These are phyloP conservation scores for Fraxinus americana DNA, from an alignment of 257 asterid genomes.

Conservation along the genomic window DNA sequence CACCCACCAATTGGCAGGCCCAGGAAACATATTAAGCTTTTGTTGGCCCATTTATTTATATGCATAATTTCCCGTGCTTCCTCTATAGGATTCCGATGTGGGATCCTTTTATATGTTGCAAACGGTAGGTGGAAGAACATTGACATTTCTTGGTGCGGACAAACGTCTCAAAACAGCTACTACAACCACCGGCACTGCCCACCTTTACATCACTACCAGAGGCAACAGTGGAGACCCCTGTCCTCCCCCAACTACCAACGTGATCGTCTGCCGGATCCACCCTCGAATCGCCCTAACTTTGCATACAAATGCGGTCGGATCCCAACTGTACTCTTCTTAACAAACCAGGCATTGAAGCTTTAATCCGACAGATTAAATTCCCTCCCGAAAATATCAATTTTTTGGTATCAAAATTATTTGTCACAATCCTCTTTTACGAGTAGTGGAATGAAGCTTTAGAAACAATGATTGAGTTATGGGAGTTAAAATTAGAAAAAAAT, in stretches of 20 bases:
- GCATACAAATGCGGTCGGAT: conserved; percentile 41
- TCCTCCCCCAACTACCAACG: conserved; percentile 26
- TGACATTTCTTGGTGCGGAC: conserved; percentile 25
- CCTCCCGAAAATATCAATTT: conserved; percentile 39
- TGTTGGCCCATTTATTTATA: too few relatives aligned
- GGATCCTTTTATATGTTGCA: too few relatives aligned
- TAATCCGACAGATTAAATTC: conserved; percentile 34
- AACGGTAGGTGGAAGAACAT: too few relatives aligned
- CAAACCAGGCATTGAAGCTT: conserved; percentile 27
- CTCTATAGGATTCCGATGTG: too few relatives aligned
- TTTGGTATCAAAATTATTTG: conserved; percentile 3
- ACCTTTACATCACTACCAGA: conserved; percentile 30
- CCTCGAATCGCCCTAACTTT: conserved; percentile 45
- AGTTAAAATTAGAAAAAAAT: conserved; percentile 33
- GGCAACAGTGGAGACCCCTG: conserved; percentile 20
- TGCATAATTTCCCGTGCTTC: too few relatives aligned
- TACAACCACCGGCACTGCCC: conserved; percentile 16
- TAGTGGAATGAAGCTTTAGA: conserved; percentile 77
- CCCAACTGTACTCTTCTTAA: background rate
- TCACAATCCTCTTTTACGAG: conserved; percentile 45
- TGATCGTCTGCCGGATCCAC: conserved; percentile 44
- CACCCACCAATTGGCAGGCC: too few relatives aligned
- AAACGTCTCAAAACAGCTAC: background rate
- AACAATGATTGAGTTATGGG: conserved; percentile 67
- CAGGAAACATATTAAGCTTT: too few relatives aligned